Evolutionary conservation across 73 alveolate species (phyloP).

Genomic region (Tetrahymena malaccensis): DNA sequence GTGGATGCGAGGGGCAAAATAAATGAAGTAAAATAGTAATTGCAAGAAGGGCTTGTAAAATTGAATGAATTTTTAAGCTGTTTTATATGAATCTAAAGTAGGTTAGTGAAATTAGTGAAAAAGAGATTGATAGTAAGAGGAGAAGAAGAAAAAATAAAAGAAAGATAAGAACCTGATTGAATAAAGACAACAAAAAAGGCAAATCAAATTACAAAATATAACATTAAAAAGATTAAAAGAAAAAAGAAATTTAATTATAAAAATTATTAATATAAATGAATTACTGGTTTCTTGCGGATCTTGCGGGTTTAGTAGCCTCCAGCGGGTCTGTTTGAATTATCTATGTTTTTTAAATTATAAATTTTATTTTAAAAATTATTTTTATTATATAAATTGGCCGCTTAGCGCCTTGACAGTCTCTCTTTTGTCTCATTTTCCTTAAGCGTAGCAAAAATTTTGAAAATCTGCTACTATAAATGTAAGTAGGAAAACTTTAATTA

Average conservation of each 20-base stretch:
- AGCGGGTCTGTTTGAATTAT: background rate
- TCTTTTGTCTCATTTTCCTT: background rate
- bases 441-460: background rate
- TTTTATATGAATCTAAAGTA: background rate
- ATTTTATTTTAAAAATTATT: background rate
- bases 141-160: background rate
- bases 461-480: background rate
- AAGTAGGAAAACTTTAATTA: background rate
- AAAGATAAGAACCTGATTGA: background rate
- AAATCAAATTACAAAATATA: background rate
- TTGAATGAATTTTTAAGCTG: background rate
- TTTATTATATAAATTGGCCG: background rate
- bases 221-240: background rate
- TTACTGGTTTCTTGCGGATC: conserved; percentile 1
- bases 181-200: background rate
- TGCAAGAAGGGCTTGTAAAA: background rate
- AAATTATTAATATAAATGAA: background rate
- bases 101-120: background rate
- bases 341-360: background rate
- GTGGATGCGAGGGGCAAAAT: background rate
- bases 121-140: background rate
- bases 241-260: background rate
- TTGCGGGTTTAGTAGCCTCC: background rate
- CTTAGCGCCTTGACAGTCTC: background rate
- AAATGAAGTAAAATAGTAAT: no score